These are phyloP conservation scores for Fusarium paranaense DNA, from an alignment of 2,329 filamentous ascomycete genomes.

Conservation along the genomic window DNA sequence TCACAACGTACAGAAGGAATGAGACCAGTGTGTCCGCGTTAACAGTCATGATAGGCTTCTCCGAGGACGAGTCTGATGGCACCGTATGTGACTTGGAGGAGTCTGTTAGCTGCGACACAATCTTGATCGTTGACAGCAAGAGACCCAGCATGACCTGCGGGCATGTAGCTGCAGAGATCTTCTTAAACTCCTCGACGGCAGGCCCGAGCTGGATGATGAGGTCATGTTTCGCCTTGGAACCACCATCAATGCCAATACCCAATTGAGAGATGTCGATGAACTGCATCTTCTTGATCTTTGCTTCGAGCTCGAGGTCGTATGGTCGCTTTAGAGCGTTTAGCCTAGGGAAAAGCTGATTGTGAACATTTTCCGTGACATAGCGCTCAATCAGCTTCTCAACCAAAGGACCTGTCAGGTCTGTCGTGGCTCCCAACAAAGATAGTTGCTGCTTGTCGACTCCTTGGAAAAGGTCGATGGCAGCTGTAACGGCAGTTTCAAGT, in stretches of 20 bases:
- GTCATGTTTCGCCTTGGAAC: conserved; percentile 81
- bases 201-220: conserved; percentile 80
- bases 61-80: conserved; percentile 52
- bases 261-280: conserved; percentile 95
- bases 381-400: conserved; percentile 96
- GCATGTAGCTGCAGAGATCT: conserved; percentile 80
- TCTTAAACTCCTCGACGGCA: conserved; percentile 90
- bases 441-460: conserved; percentile 95
- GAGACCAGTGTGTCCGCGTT: conserved; percentile 95
- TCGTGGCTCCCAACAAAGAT: conserved; percentile 90
- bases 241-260: conserved; percentile 86
- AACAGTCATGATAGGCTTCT: conserved; percentile 70
- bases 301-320: conserved; percentile 89
- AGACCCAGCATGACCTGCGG: conserved; percentile 91
- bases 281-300: conserved; percentile 92
- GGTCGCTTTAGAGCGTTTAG: conserved; percentile 81
- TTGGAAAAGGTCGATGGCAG: conserved; percentile 95
- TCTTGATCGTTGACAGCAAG: conserved; percentile 83
- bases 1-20: conserved; percentile 89
- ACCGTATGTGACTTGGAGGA: conserved; percentile 56
- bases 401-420: conserved; percentile 89
- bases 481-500: conserved; percentile 90
- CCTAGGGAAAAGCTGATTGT: conserved; percentile 87
- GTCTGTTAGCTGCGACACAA: conserved; percentile 77
- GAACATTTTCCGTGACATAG: conserved; percentile 93